Percentiles rank a stretch among this genome's conserved stretches.
phyloP scores from a whole-genome alignment of 2,329 filamentous ascomycete species.

The Penicillium corylophilum region DNA sequence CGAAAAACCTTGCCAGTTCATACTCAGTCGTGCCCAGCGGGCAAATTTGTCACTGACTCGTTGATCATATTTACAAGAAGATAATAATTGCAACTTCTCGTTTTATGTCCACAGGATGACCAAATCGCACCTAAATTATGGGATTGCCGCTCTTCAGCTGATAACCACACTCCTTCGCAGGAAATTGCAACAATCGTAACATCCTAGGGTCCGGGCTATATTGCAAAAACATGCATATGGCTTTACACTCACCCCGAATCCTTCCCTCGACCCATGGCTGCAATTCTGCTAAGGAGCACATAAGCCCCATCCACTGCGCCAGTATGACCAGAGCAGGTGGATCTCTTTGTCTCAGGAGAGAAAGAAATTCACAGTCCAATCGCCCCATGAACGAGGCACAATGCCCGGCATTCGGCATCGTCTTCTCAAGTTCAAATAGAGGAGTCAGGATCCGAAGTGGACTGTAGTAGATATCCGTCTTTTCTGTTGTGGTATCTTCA shows the following conservation, averaged over 20 bases:
- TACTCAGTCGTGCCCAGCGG: too few relatives aligned
- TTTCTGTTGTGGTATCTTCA: conserved; percentile 19
- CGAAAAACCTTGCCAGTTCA: too few relatives aligned
- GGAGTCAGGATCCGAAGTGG: conserved; percentile 22
- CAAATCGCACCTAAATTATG: not conserved
- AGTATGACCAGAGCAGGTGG: conserved; percentile 28
- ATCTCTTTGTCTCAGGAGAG: conserved; percentile 25
- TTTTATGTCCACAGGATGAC: not conserved
- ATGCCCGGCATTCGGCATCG: conserved; percentile 20
- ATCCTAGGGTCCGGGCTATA: conserved; percentile 21
- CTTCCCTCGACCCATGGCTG: conserved; percentile 32
- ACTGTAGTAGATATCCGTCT: conserved; percentile 26
- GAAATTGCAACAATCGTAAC: conserved; percentile 22
- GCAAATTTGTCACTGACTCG: too few relatives aligned
- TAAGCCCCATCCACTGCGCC: conserved; percentile 33
- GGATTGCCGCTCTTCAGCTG: not conserved
- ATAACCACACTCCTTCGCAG: conserved; percentile 29
- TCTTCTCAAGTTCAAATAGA: conserved; percentile 20
- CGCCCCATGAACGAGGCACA: conserved; percentile 28
- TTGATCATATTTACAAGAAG: too few relatives aligned
- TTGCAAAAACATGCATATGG: conserved; percentile 34
- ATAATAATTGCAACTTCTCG: too few relatives aligned
- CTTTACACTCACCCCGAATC: conserved; percentile 28
- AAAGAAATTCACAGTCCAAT: conserved; percentile 26
- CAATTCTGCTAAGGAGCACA: conserved; percentile 30